Base-by-base conservation (phyloP, 345 rosid species). In the Carallia brachiata region DNA sequence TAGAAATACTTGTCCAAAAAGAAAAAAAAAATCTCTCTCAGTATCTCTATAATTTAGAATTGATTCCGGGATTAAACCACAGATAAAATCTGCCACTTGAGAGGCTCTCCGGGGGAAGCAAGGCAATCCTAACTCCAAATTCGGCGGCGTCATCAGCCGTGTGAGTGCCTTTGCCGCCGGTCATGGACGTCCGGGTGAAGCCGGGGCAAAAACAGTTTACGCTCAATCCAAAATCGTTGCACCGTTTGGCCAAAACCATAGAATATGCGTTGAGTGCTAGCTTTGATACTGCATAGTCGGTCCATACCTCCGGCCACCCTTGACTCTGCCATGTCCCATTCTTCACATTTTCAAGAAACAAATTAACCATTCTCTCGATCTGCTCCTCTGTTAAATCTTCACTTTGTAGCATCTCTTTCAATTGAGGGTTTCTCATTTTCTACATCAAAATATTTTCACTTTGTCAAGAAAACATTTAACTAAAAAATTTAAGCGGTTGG, bases 171-270 rank as follows among this genome's bases (percentile, higher is more conserved):
- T 73, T 79, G 15, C 93, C 97, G 4, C 82, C 50, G 6, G 98
- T 91, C 96, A 93, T 88, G 0, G 97, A 80, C 5, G 98, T 91
- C 47, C 78, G 87, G 36, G 96, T 91, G 79, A 83, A 93, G 6
- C 98, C 98, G 7, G 97, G 98, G 75, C 98, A 93, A 37, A 85
- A 80, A 64, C 96, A 85, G 36, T 89, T 89, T 1, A 91, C 87
- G 48, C 89, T 80, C 6, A 93, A 58, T 0, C 84, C 79, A 4
- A 62, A 17, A 1, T 77, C 81, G 1, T 73, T 19, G 19, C 47
- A 71, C 1, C 80, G 80, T 18, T 64, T 71, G 0, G 98, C 96
- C 64, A 93, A 68, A 73, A 93, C 79, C 75, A 75, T 83, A 32
- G 97, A 69, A 69, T 89, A 87, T 15, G 97, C 89, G 61, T 93